These are phyloP conservation scores for Amanita brunnescens DNA, from an alignment of 768 basidiomycete genomes.

Conservation along the genomic window DNA sequence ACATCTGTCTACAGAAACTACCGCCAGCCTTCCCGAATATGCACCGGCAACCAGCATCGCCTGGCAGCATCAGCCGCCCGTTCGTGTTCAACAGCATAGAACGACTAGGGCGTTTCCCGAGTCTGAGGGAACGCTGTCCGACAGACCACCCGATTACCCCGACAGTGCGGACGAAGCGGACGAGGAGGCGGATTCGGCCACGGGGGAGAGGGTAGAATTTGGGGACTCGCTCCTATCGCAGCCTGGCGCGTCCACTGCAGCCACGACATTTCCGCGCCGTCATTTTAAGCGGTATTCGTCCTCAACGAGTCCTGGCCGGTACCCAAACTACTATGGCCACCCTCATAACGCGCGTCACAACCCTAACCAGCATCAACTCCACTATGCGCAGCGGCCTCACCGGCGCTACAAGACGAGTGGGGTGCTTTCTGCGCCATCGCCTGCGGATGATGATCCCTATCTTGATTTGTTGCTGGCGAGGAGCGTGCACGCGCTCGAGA, in stretches of 20 bases:
- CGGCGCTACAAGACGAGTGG: not conserved
- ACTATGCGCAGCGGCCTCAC: not conserved
- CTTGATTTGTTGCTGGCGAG: slow-evolving; percentile 74
- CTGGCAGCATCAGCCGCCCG: slow-evolving; percentile 7
- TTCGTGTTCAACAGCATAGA: not conserved
- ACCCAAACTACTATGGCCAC: not conserved
- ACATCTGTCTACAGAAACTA: slow-evolving; percentile 58
- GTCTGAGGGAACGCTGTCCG: slow-evolving; percentile 22
- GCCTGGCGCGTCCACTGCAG: not conserved
- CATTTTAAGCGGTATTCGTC: slow-evolving; percentile 4
- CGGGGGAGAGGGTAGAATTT: slow-evolving; percentile 15
- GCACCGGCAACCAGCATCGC: slow-evolving; percentile 17
- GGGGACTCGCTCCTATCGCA: not conserved
- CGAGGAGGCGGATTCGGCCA: slow-evolving; percentile 47
- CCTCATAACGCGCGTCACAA: not conserved
- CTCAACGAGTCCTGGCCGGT: not conserved
- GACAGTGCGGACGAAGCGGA: slow-evolving; percentile 74
- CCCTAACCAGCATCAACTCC: slow-evolving; percentile 15
- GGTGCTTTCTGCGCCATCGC: not conserved
- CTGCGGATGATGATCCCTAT: slow-evolving; percentile 40
- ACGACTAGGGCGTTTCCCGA: not conserved
- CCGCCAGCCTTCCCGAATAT: slow-evolving; percentile 59
- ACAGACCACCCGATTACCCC: slow-evolving; percentile 62
- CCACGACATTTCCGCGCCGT: not conserved
- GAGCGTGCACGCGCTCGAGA: slow-evolving; percentile 78